phyloP scores from a whole-genome alignment of 768 basidiomycete species.

The Harrya chromipes region DNA sequence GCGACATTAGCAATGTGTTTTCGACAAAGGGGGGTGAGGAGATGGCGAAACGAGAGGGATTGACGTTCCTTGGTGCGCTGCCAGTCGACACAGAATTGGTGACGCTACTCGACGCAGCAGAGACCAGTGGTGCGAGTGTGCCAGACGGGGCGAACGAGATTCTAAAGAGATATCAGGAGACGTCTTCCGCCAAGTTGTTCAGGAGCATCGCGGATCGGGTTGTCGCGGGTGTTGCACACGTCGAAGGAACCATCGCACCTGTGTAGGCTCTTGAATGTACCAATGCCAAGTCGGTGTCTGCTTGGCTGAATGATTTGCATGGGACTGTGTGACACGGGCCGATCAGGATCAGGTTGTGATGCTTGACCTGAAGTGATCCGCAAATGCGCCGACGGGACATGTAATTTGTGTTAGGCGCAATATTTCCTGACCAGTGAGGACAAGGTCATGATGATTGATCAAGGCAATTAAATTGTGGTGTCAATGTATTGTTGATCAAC shows the following conservation, averaged over 20 bases:
- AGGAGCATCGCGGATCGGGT: constrained; percentile 49
- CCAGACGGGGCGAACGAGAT: constrained; percentile 44
- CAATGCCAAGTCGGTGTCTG: neutral
- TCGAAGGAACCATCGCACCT: constrained; percentile 1
- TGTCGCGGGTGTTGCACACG: constrained; percentile 27
- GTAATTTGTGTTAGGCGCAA: neutral
- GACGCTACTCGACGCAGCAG: constrained; percentile 72
- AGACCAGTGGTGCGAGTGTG: constrained; percentile 21
- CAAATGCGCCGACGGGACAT: too few relatives aligned
- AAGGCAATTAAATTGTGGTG: too few relatives aligned
- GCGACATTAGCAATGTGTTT: constrained; percentile 92
- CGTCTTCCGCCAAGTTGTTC: constrained; percentile 71
- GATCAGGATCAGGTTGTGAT: neutral
- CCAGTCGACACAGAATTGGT: constrained; percentile 95
- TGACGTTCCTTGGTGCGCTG: constrained; percentile 81
- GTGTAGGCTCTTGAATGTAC: neutral
- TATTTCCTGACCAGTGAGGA: too few relatives aligned
- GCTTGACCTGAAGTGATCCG: constrained; percentile 6
- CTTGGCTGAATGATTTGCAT: neutral
- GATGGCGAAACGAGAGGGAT: constrained; percentile 72
- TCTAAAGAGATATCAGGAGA: constrained; percentile 59
- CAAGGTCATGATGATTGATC: too few relatives aligned
- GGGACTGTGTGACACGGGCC: neutral
- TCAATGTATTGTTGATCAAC: too few relatives aligned
- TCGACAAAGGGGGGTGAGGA: constrained; percentile 90